A percentile compares a stretch with the other conserved stretches of the same genome.
Conservation (phyloP, 2,329 filamentous ascomycete species). For the Meredithiella fracta region DNA sequence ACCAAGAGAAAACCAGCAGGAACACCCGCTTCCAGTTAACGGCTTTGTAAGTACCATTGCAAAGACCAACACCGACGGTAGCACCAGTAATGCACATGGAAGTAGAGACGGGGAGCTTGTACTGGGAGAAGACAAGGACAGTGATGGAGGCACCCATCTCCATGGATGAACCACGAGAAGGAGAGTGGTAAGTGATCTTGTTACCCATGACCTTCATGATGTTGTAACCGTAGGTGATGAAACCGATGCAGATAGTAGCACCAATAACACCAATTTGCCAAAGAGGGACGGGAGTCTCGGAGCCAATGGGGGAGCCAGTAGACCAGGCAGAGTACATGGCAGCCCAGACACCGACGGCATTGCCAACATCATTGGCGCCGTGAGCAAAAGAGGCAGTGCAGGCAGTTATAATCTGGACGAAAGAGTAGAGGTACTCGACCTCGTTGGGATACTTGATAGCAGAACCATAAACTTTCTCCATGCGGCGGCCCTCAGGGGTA, state of each 20-base stretch:
- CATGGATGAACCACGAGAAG: constrained; percentile 48
- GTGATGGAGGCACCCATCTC: constrained; percentile 67
- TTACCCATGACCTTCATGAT: constrained; percentile 81
- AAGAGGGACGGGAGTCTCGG: constrained; percentile 50
- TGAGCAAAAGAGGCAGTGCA: constrained; percentile 60
- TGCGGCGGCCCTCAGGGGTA: constrained; percentile 56
- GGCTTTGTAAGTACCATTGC: constrained; percentile 54
- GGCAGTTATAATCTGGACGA: constrained; percentile 49
- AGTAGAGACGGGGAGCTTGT: constrained; percentile 58
- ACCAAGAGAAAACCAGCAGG: constrained; percentile 48
- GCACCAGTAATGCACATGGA: constrained; percentile 69
- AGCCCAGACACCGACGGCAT: constrained; percentile 53
- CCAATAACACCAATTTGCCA: constrained; percentile 64
- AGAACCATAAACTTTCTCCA: constrained; percentile 48
- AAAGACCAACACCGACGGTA: constrained; percentile 61
- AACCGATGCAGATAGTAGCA: constrained; percentile 45
- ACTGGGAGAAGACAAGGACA: constrained; percentile 60
- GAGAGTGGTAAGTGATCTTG: constrained; percentile 56
- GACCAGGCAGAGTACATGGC: constrained; percentile 53
- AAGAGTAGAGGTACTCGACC: constrained; percentile 53
- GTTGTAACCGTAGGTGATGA: constrained; percentile 65
- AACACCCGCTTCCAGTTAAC: constrained; percentile 62
- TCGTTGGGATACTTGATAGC: constrained; percentile 53
- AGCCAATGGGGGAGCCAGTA: constrained; percentile 41
- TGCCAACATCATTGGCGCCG: constrained; percentile 63